These are phyloP conservation scores for Epichloe baconii DNA, from an alignment of 2,329 filamentous ascomycete genomes.

Conservation along the genomic window DNA sequence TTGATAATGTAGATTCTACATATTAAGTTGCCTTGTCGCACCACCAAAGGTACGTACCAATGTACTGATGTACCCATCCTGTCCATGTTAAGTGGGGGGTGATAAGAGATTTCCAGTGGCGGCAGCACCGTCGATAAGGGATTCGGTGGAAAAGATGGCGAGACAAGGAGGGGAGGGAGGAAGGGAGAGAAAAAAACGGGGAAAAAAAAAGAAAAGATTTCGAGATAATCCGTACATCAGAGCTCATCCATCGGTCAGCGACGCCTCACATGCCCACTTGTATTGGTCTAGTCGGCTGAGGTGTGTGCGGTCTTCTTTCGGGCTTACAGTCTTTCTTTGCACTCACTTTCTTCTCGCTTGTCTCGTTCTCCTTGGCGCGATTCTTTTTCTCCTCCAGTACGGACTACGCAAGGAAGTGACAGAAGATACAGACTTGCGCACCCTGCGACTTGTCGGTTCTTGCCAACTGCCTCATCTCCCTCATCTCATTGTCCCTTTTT, in stretches of 20 bases:
- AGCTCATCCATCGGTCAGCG: not conserved
- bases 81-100: not conserved
- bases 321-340: not conserved
- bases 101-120: constrained; percentile 2
- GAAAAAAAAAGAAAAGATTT: not conserved
- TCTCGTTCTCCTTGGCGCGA: too few species aligned
- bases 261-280: not conserved
- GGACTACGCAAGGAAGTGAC: too few species aligned
- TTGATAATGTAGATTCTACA: too few species aligned
- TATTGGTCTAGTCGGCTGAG: not conserved
- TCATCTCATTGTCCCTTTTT: not conserved
- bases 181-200: too few species aligned
- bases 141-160: too few species aligned
- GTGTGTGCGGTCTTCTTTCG: not conserved
- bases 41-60: not conserved
- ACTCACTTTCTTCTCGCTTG: too few species aligned
- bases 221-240: too few species aligned
- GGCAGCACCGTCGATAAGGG: constrained; percentile 1
- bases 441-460: too few species aligned
- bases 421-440: too few species aligned
- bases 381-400: too few species aligned
- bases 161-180: not conserved
- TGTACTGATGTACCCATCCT: not conserved
- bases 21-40: too few species aligned
- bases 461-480: not conserved